Evolutionary conservation across 1,139 yeast genomes (phyloP), one percentile per base, ranked within the genome.

Genomic region (Debaryomyces subglobosus): DNA sequence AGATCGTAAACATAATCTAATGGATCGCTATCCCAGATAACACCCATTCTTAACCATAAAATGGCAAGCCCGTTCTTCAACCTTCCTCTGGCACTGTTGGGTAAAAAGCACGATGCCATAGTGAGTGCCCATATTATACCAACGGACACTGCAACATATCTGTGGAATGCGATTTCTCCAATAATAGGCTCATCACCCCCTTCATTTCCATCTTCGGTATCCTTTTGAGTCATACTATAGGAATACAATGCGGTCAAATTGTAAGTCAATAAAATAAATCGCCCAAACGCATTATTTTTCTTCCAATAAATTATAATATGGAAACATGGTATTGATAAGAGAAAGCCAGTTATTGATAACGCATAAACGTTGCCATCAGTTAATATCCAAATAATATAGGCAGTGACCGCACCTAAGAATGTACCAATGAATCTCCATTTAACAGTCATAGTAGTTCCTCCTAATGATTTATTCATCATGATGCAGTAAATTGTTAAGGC

Each of bases 381-480:
- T 1, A 78, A 15, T 3, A 67, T 61, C 91, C 94, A 88, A 5
- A 79, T 72, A 2, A 72, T 12, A 56, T 74, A 84, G 0, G 96
- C 96, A 5, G 74, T 57, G 12, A 72, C 54, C 1, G 92, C 88
- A 0, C 96, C 96, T 9, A 86, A 49, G 53, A 84, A 81, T 0
- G 96, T 89, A 0, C 96, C 96, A 15, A 85, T 57, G 48, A 89
- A 75, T 53, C 96, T 74, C 82, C 88, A 85, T 54, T 86, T 85
- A 1, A 86, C 84, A 0, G 95, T 86, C 82, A 85, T 82, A 13
- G 89, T 79, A 0, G 96, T 89, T 0, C 96, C 96, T 12, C 96
- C 96, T n/a, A 88, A 72, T 0, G 92, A 85, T 60, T 88, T 88
- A 60, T 85, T 87, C 94, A 89, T 88, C 74, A 89, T 87, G 49